Conservation (phyloP, 2,329 filamentous ascomycete genomes). For the Aspergillus sp. region DNA sequence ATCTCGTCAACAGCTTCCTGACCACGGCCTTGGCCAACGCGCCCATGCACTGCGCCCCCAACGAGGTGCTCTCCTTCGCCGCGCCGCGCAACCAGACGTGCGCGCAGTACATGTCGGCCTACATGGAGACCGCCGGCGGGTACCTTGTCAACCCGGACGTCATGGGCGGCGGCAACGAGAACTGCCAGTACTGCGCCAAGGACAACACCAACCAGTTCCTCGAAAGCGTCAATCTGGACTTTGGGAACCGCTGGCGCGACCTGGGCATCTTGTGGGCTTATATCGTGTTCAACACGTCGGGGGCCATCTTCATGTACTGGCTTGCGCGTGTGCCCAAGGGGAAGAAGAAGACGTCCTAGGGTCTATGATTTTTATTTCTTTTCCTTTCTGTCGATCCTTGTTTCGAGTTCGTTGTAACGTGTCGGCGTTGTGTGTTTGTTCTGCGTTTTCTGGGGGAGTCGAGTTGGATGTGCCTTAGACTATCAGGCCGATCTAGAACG, state of each 20-base stretch:
- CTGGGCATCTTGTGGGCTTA: constrained; percentile 19
- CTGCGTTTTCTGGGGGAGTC: too few relatives aligned
- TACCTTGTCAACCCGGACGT: constrained; percentile 2
- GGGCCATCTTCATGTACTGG: constrained; percentile 13
- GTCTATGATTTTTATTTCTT: not conserved
- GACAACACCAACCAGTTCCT: constrained; percentile 4
- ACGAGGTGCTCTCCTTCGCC: constrained; percentile 2
- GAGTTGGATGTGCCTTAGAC: too few relatives aligned
- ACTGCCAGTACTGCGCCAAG: constrained; percentile 7
- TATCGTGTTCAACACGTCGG: constrained; percentile 25
- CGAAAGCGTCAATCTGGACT: not conserved
- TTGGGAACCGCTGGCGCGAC: constrained; percentile 2
- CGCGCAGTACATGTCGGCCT: constrained; percentile 2
- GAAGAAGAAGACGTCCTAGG: not conserved
- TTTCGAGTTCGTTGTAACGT: not conserved
- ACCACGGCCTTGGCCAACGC: not conserved
- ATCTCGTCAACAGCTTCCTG: constrained; percentile 15
- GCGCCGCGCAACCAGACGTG: constrained; percentile 7
- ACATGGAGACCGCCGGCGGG: constrained; percentile 1
- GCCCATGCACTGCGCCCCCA: constrained; percentile 2
- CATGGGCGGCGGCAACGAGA: not conserved
- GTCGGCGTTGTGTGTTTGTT: too few relatives aligned
- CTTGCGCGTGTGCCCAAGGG: constrained; percentile 7
- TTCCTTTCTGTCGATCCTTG: not conserved
- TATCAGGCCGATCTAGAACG: too few relatives aligned